Base-by-base conservation (phyloP, 1,139 yeast species). In the Magnusiomyces fungicola region DNA sequence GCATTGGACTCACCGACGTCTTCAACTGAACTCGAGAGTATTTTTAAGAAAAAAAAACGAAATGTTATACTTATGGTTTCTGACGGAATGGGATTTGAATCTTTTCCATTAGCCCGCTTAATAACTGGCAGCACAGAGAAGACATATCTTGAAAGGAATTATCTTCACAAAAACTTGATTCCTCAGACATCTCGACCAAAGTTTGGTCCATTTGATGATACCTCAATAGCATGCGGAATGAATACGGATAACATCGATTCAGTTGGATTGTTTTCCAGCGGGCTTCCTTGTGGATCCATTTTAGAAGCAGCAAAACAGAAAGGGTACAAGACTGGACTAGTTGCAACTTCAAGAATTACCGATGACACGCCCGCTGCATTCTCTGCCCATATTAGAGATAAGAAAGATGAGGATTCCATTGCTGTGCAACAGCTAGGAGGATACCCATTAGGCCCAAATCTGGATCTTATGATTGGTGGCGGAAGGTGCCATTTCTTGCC, bases 291-390 rank as follows among this genome's bases (percentile, higher is more conserved):
- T 62, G 96, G 95, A 10, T 85, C 95, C 1, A 69, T 88, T 27
- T 68, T 88, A 55, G 96, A 88, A 68, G 94, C 94, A 0, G 81
- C 90, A 57, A 87, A 88, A 56, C 67, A 81, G 47, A 72, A 76
- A 53, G 95, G 95, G 0, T 86, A 81, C 63, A 66, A 71, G 57
- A 88, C 96, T 1, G 96, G 96, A 1, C 67, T 88, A 47, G 96
- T 88, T 21, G 96, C 86, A 19, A 88, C 95, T 18, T 86, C 96
- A 0, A 75, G 89, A 52, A 76, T 88, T 56, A 81, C 87, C 1
- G 90, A 82, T 64, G 95, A 95, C 10, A 89, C 96, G 0, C 97
- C 97, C 0, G 96, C 95, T 3, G 80, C 90, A 0, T 89, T 87
- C 62, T 78, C 86, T 25, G 63, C 95, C 1, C 97, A 89, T 62